phyloP scores from a whole-genome alignment of 2,329 filamentous ascomycete genomes.

The Alternaria gansuensis region DNA sequence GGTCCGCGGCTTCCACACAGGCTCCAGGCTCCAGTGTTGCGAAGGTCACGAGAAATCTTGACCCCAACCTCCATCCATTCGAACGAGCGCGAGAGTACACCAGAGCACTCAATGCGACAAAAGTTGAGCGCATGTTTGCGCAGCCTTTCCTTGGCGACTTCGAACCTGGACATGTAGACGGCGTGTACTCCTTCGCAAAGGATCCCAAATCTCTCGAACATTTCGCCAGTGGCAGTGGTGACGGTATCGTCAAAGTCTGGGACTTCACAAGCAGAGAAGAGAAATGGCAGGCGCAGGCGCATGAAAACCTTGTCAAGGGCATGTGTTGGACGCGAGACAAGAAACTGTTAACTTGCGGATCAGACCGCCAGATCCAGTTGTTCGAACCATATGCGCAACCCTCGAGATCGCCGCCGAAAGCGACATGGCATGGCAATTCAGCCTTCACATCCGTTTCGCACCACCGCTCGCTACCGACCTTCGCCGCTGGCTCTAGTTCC shows the following conservation, averaged over 20 bases:
- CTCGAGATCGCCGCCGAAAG: slow-evolving; percentile 73
- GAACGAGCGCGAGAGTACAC: slow-evolving; percentile 89
- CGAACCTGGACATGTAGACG: slow-evolving; percentile 90
- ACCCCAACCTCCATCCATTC: slow-evolving; percentile 88
- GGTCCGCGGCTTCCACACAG: slow-evolving; percentile 71
- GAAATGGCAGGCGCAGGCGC: slow-evolving; percentile 80
- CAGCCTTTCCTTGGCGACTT: slow-evolving; percentile 86
- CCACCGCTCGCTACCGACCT: slow-evolving; percentile 79
- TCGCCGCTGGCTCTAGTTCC: slow-evolving; percentile 78
- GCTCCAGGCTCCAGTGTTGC: slow-evolving; percentile 71
- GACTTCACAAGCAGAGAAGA: slow-evolving; percentile 77
- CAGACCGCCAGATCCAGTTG: slow-evolving; percentile 86
- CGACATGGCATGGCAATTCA: slow-evolving; percentile 83
- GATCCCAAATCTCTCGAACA: slow-evolving; percentile 59
- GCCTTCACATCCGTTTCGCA: slow-evolving; percentile 86
- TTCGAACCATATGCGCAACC: slow-evolving; percentile 86
- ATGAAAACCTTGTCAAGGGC: slow-evolving; percentile 93
- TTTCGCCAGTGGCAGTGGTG: slow-evolving; percentile 62
- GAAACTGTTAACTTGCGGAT: slow-evolving; percentile 85
- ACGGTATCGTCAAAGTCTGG: slow-evolving; percentile 95
- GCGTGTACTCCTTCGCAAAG: slow-evolving; percentile 63
- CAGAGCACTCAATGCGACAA: slow-evolving; percentile 81
- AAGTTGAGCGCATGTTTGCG: slow-evolving; percentile 91
- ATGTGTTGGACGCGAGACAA: slow-evolving; percentile 87
- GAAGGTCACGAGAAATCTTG: slow-evolving; percentile 74